Evolutionary conservation across 306 rosid genomes (phyloP).

Genomic region (Corylus heterophylla): DNA sequence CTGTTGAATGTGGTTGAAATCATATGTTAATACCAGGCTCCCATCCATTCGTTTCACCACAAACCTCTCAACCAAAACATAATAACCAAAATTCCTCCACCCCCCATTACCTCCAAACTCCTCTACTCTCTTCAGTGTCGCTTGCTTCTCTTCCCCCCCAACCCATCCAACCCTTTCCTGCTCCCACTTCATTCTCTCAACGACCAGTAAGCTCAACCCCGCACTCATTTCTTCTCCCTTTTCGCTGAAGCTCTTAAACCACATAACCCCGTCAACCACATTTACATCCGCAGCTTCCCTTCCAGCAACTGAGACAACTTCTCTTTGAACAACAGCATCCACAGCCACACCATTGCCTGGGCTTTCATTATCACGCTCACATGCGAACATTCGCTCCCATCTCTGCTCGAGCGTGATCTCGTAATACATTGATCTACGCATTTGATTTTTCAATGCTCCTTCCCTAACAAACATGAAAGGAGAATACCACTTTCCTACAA

Average conservation of each 20-base stretch:
- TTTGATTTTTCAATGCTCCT: slow-evolving; percentile 48
- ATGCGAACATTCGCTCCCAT: slow-evolving; percentile 57
- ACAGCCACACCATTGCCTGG: slow-evolving; percentile 32
- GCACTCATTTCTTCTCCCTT: slow-evolving; percentile 40
- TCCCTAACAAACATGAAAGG: slow-evolving; percentile 71
- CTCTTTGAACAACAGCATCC: slow-evolving; percentile 47
- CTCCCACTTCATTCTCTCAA: slow-evolving; percentile 67
- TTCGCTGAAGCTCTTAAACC: slow-evolving; percentile 47
- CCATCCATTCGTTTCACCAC: too few species aligned
- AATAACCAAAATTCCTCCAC: slow-evolving; percentile 49
- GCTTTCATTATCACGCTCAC: slow-evolving; percentile 8
- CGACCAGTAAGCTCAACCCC: slow-evolving; percentile 51
- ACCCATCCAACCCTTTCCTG: slow-evolving; percentile 35
- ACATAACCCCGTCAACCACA: slow-evolving; percentile 36
- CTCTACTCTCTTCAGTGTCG: slow-evolving; percentile 46
- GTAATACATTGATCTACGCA: slow-evolving; percentile 51
- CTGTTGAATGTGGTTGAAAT: too few species aligned
- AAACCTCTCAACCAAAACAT: slow-evolving; percentile 55
- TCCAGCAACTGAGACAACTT: slow-evolving; percentile 40
- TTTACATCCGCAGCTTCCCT: slow-evolving; percentile 29
- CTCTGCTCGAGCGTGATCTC: slow-evolving; percentile 67
- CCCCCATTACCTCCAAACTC: slow-evolving; percentile 38
- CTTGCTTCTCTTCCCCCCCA: slow-evolving; percentile 30
- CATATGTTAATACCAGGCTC: too few species aligned
- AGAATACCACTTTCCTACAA: slow-evolving; percentile 74